A percentile compares a stretch with the other conserved stretches of the same genome.
These are phyloP conservation scores for Centella asiatica DNA, from an alignment of 129 eudicot species.

Conservation along the genomic window DNA sequence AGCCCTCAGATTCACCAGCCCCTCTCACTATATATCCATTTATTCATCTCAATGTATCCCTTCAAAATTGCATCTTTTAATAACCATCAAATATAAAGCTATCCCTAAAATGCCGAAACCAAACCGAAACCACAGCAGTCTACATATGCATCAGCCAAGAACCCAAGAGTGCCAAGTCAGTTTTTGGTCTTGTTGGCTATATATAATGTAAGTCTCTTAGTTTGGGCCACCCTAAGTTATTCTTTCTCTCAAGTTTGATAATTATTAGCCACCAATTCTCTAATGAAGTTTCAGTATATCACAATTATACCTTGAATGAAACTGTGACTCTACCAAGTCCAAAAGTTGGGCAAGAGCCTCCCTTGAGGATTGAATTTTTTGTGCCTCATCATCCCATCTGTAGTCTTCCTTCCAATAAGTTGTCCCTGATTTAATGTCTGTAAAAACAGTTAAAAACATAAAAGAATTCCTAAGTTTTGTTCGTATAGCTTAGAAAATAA, in stretches of 20 bases:
- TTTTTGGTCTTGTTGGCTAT: too few relatives aligned
- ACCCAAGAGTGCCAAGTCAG: too few relatives aligned
- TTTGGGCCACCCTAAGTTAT: too few relatives aligned
- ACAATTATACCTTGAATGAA: constrained; percentile 14
- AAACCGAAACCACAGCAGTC: too few relatives aligned
- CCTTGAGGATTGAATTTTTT: constrained; percentile 15
- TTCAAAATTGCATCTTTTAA: too few relatives aligned
- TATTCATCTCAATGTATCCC: too few relatives aligned
- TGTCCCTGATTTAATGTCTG: constrained; percentile 20
- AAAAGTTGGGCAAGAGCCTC: constrained; percentile 18
- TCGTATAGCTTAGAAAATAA: background rate
- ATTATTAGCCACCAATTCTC: background rate
- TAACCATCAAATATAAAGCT: too few relatives aligned
- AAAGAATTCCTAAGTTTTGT: background rate
- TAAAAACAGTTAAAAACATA: background rate
- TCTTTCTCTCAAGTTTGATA: background rate
- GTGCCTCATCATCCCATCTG: constrained; percentile 15
- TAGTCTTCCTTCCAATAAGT: background rate
- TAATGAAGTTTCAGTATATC: background rate
- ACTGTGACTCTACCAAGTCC: constrained; percentile 9
- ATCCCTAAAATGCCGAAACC: too few relatives aligned
- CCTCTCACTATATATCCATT: too few relatives aligned
- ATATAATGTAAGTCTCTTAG: too few relatives aligned
- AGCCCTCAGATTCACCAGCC: too few relatives aligned
- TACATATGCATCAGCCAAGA: too few relatives aligned